phyloP scores from a whole-genome alignment of 345 rosid species.

The Acer saccharum region DNA sequence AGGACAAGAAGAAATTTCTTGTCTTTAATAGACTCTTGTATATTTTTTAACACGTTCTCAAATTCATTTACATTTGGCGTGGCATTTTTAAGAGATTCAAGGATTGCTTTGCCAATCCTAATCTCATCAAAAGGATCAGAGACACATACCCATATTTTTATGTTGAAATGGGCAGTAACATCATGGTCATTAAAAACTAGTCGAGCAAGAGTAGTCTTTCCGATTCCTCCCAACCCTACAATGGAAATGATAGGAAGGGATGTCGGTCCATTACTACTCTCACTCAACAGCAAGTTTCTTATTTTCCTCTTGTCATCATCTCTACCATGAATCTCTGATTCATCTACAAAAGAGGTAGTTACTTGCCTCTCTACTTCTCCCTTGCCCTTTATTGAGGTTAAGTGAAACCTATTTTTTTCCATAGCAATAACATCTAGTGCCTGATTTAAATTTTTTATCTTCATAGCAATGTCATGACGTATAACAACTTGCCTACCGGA shows the following conservation, averaged over 20 bases:
- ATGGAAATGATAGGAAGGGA: not conserved
- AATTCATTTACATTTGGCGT: not conserved
- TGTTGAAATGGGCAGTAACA: not conserved
- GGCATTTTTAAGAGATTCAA: not conserved
- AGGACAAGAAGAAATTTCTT: constrained; percentile 23
- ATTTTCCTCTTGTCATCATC: not conserved
- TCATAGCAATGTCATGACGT: not conserved
- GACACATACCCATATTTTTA: constrained; percentile 8
- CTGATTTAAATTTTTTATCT: not conserved
- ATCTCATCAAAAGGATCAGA: not conserved
- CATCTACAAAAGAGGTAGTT: not conserved
- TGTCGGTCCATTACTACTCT: not conserved
- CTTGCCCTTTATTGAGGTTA: not conserved
- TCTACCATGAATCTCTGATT: constrained; percentile 15
- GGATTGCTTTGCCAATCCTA: constrained; percentile 5
- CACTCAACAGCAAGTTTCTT: constrained; percentile 2
- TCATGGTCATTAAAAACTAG: not conserved
- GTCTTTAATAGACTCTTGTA: not conserved
- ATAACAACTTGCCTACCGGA: not conserved
- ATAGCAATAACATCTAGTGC: not conserved
- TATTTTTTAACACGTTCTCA: not conserved
- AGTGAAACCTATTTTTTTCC: not conserved
- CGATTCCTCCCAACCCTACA: constrained; percentile 4
- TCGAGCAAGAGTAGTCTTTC: constrained; percentile 11
- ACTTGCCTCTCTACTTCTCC: not conserved